Conservation (phyloP, 441 rosid species). For the Aquilaria agallochum region DNA sequence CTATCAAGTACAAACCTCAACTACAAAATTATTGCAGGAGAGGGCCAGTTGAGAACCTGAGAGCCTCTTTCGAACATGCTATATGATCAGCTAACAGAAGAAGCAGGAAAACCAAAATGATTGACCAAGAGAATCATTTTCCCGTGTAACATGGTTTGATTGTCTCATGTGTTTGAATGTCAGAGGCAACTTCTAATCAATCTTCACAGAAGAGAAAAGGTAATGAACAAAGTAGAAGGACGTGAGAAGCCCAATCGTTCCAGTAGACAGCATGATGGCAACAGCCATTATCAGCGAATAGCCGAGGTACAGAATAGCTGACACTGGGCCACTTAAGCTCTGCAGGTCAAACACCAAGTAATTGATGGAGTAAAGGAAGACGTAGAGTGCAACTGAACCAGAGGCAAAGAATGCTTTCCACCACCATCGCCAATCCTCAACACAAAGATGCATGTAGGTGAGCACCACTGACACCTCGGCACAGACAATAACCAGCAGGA, state of each 20-base stretch:
- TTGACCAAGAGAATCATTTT: constrained; percentile 18
- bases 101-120: constrained; percentile 7
- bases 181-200: constrained; percentile 42
- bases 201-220: constrained; percentile 95
- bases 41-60: not conserved
- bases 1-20: constrained; percentile 19
- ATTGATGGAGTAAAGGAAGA: constrained; percentile 86
- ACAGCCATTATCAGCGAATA: constrained; percentile 85
- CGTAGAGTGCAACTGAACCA: constrained; percentile 84
- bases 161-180: constrained; percentile 3
- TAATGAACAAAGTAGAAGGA: constrained; percentile 93
- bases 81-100: constrained; percentile 20
- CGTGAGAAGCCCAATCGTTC: constrained; percentile 79
- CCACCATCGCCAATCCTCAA: constrained; percentile 99
- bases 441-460: constrained; percentile 97
- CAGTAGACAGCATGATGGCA: constrained; percentile 95
- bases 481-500: constrained; percentile 71
- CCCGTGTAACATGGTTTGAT: constrained; percentile 1
- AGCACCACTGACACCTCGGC: constrained; percentile 96
- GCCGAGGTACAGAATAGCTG: constrained; percentile 86
- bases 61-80: constrained; percentile 20
- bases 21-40: not conserved
- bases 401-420: constrained; percentile 99
- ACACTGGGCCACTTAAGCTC: constrained; percentile 93
- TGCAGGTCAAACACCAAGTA: constrained; percentile 87